Evolutionary conservation across 2,329 filamentous ascomycete genomes (phyloP).

Genomic region (Fusarium clavum): DNA sequence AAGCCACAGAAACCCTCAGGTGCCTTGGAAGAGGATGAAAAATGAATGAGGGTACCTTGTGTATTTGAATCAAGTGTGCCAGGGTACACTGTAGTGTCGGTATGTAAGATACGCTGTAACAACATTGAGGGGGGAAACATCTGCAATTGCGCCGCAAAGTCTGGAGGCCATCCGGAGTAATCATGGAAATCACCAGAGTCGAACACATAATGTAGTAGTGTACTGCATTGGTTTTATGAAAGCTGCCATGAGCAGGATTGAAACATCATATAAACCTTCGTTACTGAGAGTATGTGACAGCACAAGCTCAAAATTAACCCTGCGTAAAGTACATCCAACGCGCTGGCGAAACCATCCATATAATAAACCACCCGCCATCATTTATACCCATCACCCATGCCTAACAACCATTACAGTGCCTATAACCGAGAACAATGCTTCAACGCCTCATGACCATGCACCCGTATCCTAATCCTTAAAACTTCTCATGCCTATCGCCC

Average conservation of each 20-base stretch:
- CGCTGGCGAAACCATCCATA: constrained; percentile 24
- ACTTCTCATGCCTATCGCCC: background rate
- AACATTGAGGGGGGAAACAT: constrained; percentile 1
- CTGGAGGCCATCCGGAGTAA: background rate
- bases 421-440: constrained; percentile 39
- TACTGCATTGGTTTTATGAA: background rate
- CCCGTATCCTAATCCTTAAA: constrained; percentile 27
- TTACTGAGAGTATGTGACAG: background rate
- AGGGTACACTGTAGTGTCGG: background rate
- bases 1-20: constrained; percentile 34
- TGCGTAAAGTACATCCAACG: constrained; percentile 38
- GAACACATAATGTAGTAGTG: background rate
- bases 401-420: constrained; percentile 23
- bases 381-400: constrained; percentile 20
- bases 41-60: background rate
- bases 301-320: constrained; percentile 37
- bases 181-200: no score
- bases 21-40: constrained; percentile 25
- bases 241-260: background rate
- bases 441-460: constrained; percentile 41
- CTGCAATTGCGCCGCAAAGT: background rate
- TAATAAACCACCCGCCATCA: constrained; percentile 25
- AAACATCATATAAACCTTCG: background rate
- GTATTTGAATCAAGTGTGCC: background rate
- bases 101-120: constrained; percentile 36